Evolutionary conservation across 768 basidiomycete species (phyloP), one percentile per base, ranked within the genome.

Genomic region (Ephemerocybe angulata): DNA sequence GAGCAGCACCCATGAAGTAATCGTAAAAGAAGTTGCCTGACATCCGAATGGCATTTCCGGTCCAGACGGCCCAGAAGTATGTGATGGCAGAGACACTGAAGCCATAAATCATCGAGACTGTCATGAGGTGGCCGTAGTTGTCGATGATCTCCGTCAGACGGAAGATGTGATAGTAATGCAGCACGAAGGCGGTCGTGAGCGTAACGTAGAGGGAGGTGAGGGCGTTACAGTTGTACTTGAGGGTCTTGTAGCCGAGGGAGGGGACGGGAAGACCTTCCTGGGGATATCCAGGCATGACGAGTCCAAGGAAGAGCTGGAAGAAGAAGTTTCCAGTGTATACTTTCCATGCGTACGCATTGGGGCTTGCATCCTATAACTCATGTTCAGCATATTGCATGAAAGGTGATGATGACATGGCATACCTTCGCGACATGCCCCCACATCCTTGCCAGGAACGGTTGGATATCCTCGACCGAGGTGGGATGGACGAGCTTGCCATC

Each of bases 141-240:
- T 96, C 93, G 66, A 99, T 93, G 66, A 98, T 90, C 70, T 88
- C 87, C 12, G 91, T 93, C 55, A 99, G 85, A 54, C 90, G 87
- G 83, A 96, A 97, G 63, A 90, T 82, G 63, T 83, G 74, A 57
- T 81, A 84, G 73, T 81, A 84, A 68, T 97, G 93, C 15, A 98
- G 82, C 47, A 73, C 73, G 43, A 80, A 81, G 33, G 91, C 84
- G 27, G 91, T 87, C 63, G 82, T 67, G 66, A 95, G 76, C 42
- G 94, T 94, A 52, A 82, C 77, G 69, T 97, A 98, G 67, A 93
- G 80, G 58, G 84, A 94, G 54, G 76, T 76, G 42, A 95, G 78
- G 17, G 93, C 96, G 70, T 98, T 98, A 82, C 96, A 98, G 73
- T 97, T 92, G 80, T 98, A 98, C 74, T 82, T 87, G 65, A 98